Base-by-base conservation (phyloP, 805 yeast species). In the Candida endomychidarum region DNA sequence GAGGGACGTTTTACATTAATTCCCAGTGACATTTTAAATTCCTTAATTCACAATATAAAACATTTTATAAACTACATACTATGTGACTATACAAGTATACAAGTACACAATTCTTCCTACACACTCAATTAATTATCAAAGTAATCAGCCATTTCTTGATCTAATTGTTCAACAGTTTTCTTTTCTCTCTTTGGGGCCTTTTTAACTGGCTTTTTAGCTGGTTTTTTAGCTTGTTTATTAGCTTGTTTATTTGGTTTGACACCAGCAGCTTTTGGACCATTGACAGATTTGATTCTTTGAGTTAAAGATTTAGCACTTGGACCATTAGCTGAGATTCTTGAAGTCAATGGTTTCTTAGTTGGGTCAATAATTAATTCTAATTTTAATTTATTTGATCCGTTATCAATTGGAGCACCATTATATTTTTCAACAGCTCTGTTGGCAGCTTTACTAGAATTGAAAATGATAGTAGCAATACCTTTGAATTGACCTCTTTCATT, bases 91-190 rank as follows among this genome's bases (percentile, higher is more conserved):
- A 30, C 34, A 19, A 5, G 4, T 20, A 20, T 26, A n/a, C n/a
- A n/a, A n/a, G n/a, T n/a, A n/a, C n/a, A n/a, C n/a, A n/a, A n/a
- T n/a, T n/a, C n/a, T n/a, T n/a, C n/a, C n/a, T n/a, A n/a, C n/a
- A n/a, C 4, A 22, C 15, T 11, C 4, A 9, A 24, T 24, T 38
- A 52, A 33, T 46, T 71, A 47, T 80, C 81, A 54, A 91, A 90
- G 71, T 91, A 91, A 61, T 90, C 98, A 48, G 89, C 85, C 99
- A 93, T 91, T 72, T 91, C 98, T 61, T 90, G 96, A 68, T 93
- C 99, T 60, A 91, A 80, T 68, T 93, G 91, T 63, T 86, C 98
- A 49, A 86, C 74, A 38, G 96, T 81, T 77, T 89, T 89, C 66
- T 73, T 72, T 48, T 61, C 64, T 48, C 62, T 72, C 56, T 65